Base-by-base conservation (phyloP, 139 green algal genomes). In the Pleodorina starrii region DNA sequence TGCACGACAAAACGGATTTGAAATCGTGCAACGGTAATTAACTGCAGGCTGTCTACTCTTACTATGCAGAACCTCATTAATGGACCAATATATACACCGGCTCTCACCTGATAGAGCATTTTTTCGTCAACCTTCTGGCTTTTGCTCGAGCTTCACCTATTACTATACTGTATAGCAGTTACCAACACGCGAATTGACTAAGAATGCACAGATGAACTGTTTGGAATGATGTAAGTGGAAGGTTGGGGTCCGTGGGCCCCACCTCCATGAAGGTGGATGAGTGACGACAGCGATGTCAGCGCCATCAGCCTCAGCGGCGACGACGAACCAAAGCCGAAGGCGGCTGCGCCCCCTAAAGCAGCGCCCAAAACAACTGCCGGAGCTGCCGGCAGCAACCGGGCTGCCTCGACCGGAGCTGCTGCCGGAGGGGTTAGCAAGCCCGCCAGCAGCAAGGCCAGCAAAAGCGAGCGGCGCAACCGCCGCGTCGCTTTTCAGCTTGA, bases 261-360 rank as follows among this genome's bases (percentile, higher is more conserved):
- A 42, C 44, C 43, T 40, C 19, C 21, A 11, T 21, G 27, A 54
- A 17, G 44, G 35, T 51, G 76, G 48, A 66, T 21, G 21, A 59
- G 25, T 42, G 79, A 43, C 3, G 79, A 86, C n/a, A 86, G 79
- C 60, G 81, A 87, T 35, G 60, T 87, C 21, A 78, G 60, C 32
- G 59, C 60, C 25, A 77, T 87, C 60, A 87, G 42, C 38, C 42
- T 87, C 42, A 87, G 81, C 63, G 81, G 77, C 42, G 81, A 87
- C 9, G 81, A 77, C 42, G 29, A 44, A 44, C 51, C 78, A 27
- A 59, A 21, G 5, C 48, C n/a, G 3, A 69, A 84, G n/a, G n/a
- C 48, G 17, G 17, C 44, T 11, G 50, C 35, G 12, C 19, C 21
- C 2, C 48, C 11, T 12, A 84, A 69, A 29, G 12, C 51, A 25